These are phyloP conservation scores for Debaryomyces fabryi DNA, from an alignment of 1,139 yeast genomes.

Conservation along the genomic window DNA sequence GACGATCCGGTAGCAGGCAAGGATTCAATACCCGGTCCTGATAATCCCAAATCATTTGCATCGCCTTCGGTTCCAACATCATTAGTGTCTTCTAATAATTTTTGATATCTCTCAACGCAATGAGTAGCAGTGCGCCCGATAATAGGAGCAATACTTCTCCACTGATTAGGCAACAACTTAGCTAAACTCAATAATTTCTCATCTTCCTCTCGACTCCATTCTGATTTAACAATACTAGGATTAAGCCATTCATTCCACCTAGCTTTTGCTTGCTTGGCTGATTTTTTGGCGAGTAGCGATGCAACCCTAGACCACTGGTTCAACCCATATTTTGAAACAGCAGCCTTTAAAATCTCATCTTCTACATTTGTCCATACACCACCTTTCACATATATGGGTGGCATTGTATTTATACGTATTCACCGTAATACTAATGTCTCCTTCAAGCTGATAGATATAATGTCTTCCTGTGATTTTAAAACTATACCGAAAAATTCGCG, in stretches of 20 bases:
- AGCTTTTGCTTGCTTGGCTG: conserved; percentile 90
- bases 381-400: conserved; percentile 76
- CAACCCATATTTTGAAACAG: conserved; percentile 88
- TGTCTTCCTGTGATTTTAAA: neutral
- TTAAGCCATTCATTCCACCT: conserved; percentile 91
- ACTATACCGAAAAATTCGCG: conserved; percentile 6
- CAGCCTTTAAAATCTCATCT: conserved; percentile 87
- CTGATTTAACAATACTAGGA: conserved; percentile 64
- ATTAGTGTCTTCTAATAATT: conserved; percentile 61
- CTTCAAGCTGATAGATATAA: neutral
- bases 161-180: conserved; percentile 81
- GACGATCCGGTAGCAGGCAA: conserved; percentile 44
- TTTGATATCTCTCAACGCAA: conserved; percentile 86
- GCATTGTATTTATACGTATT: conserved; percentile 13
- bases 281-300: conserved; percentile 79
- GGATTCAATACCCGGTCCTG: conserved; percentile 62
- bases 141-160: conserved; percentile 85
- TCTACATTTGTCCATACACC: conserved; percentile 92
- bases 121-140: conserved; percentile 86
- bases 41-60: conserved; percentile 39
- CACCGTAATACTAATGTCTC: neutral
- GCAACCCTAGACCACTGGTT: conserved; percentile 96
- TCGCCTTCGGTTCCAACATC: conserved; percentile 30
- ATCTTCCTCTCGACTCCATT: conserved; percentile 82
- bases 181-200: conserved; percentile 68